A percentile compares a stretch with the other conserved stretches of the same genome.
These are phyloP conservation scores for Saksenaea oblongispora DNA, from an alignment of 371 early-diverging fungal genomes.

Conservation along the genomic window DNA sequence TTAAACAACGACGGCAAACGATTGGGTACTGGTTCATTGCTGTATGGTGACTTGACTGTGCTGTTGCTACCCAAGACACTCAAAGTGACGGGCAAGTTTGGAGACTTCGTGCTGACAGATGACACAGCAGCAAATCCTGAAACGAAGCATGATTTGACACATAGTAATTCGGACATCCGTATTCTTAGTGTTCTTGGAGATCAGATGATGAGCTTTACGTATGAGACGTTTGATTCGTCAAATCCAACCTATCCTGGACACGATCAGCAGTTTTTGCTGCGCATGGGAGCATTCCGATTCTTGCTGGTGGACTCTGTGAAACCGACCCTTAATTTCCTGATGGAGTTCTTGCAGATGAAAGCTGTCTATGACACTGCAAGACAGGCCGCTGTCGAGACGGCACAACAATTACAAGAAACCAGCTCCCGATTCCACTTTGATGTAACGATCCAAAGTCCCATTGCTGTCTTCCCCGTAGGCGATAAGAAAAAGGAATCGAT, in stretches of 20 bases:
- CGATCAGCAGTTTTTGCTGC: constrained; percentile 62
- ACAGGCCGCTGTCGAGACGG: constrained; percentile 78
- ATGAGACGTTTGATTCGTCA: constrained; percentile 61
- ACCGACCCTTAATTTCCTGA: constrained; percentile 60
- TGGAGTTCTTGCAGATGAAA: constrained; percentile 87
- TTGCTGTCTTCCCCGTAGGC: constrained; percentile 83
- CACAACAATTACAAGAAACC: constrained; percentile 60
- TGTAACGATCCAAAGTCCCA: constrained; percentile 83
- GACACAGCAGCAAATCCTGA: constrained; percentile 24
- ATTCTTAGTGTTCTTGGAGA: constrained; percentile 75
- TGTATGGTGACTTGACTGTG: constrained; percentile 71
- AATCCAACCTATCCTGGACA: constrained; percentile 63
- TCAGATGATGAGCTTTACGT: constrained; percentile 73
- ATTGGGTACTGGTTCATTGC: constrained; percentile 78
- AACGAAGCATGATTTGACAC: not conserved
- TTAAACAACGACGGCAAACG: constrained; percentile 83
- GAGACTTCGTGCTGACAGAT: constrained; percentile 79
- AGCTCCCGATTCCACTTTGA: constrained; percentile 75
- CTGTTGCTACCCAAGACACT: constrained; percentile 62
- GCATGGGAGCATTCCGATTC: constrained; percentile 67
- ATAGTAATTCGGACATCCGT: constrained; percentile 29
- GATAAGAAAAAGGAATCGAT: constrained; percentile 54
- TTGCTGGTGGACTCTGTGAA: constrained; percentile 59
- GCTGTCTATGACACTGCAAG: constrained; percentile 86
- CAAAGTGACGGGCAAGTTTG: constrained; percentile 81